Conservation (phyloP, 2,329 filamentous ascomycete genomes). For the Claviceps capensis region DNA sequence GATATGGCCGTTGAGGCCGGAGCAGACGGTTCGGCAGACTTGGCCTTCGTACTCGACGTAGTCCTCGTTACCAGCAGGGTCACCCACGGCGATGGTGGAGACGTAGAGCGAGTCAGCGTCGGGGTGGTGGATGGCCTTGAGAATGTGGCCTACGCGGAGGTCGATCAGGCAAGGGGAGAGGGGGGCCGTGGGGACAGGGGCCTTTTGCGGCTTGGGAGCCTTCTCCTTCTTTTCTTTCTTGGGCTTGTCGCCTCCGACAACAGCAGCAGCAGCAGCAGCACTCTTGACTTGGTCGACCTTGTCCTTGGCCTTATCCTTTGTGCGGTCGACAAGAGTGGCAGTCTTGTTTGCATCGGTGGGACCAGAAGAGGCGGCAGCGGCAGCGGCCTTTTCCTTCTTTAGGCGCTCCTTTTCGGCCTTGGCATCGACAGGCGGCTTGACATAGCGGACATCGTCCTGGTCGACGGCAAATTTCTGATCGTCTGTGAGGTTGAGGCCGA, state of each 20-base stretch:
- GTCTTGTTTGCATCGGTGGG: constrained; percentile 25
- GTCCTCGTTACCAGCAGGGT: constrained; percentile 67
- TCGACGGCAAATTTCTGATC: constrained; percentile 69
- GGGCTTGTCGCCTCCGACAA: constrained; percentile 27
- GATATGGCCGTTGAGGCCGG: constrained; percentile 82
- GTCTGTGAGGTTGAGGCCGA: constrained; percentile 54
- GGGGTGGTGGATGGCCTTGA: constrained; percentile 89
- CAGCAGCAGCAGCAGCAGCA: constrained; percentile 22
- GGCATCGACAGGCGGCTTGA: constrained; percentile 77
- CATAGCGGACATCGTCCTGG: constrained; percentile 65
- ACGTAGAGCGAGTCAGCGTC: constrained; percentile 95
- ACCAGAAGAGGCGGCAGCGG: constrained; percentile 40
- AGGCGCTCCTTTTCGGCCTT: constrained; percentile 93
- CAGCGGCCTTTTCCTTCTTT: constrained; percentile 87
- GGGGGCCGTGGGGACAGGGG: constrained; percentile 56
- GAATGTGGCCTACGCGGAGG: constrained; percentile 89
- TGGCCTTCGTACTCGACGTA: constrained; percentile 86
- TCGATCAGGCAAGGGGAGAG: constrained; percentile 81
- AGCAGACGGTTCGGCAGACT: constrained; percentile 89
- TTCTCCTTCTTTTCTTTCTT: constrained; percentile 90
- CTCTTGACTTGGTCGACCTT: constrained; percentile 37
- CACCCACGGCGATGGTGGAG: constrained; percentile 88
- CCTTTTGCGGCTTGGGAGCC: constrained; percentile 59
- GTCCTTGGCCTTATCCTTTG: constrained; percentile 44
- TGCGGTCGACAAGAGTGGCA: constrained; percentile 41